Base-by-base conservation (phyloP, 2,329 filamentous ascomycete genomes). In the Fusarium floridanum region DNA sequence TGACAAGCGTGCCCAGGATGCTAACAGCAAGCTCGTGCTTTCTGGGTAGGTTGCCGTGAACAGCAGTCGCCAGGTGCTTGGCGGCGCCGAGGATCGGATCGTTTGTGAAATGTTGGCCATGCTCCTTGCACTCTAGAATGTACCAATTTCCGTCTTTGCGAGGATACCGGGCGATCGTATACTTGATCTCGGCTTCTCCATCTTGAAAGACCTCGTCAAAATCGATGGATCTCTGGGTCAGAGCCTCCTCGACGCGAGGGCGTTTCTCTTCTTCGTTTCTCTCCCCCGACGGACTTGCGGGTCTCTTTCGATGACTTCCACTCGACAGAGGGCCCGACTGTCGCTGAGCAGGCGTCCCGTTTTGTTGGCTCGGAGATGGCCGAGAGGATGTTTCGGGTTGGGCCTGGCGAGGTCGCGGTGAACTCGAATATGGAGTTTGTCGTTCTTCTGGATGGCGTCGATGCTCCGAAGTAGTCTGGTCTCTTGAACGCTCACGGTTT, bases 201-300 rank as follows among this genome's bases (percentile, higher is more conserved):
- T 62, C 12, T 34, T 66, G 71, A 37, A 56, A 76, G 0, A 76
- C 39, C 7, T 76, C 8, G 0, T 63, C 39, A 16, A 74, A 74
- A 0, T 61, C 43, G 56, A 74, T 68, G 2, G 63, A 24, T 16
- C 22, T 59, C 4, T 32, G 3, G 17, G 17, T 55, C 5, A 29
- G 48, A 3, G 24, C 1, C 2, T 55, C 48, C 4, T 55, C 48
- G 6, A 55, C 17, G 27, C 48, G 48, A 14, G 48, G 6, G 2
- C 48, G 48, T n/a, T 55, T 55, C 6, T 32, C 27, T 1, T 11
- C 11, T 5, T 55, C 48, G 3, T 14, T 20, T 32, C 48, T 32
- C 17, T 17, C 20, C 1, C 27, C 48, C 2, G 27, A 55, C 2
- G 27, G 48, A 12, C 48, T 55, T 55, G 48, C 27, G 4, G 27